These are phyloP conservation scores for Kitagawia praeruptora DNA, from an alignment of 129 eudicot species.

Conservation along the genomic window DNA sequence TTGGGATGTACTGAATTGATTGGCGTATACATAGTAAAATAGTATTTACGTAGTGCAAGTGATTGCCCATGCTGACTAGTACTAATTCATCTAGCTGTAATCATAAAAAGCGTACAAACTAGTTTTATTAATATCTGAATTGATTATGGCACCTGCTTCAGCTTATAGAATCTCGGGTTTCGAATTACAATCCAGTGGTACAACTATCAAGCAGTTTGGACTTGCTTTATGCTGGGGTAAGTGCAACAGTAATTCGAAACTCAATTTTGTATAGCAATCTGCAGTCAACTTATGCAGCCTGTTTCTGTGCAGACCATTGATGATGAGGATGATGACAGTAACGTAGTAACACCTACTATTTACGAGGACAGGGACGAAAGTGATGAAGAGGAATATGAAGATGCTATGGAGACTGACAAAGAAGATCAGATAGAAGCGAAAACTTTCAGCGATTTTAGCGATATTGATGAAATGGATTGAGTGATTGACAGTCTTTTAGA, in stretches of 20 bases:
- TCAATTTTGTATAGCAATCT: neutral
- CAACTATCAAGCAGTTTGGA: constrained; percentile 62
- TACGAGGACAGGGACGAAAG: constrained; percentile 71
- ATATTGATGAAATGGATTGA: constrained; percentile 28
- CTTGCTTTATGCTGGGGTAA: constrained; percentile 71
- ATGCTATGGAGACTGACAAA: constrained; percentile 66
- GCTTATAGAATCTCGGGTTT: constrained; percentile 72
- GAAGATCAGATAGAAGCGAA: constrained; percentile 30
- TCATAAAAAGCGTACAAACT: neutral
- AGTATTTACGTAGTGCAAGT: neutral
- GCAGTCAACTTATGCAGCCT: neutral
- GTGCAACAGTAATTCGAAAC: constrained; percentile 7
- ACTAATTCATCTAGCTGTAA: neutral
- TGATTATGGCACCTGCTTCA: constrained; percentile 16
- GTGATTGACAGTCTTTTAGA: neutral
- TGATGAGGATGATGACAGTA: constrained; percentile 52
- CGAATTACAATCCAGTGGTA: constrained; percentile 41
- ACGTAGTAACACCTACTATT: constrained; percentile 33
- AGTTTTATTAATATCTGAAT: neutral
- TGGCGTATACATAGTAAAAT: neutral
- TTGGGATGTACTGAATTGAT: neutral
- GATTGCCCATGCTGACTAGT: neutral
- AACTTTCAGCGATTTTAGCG: constrained; percentile 49
- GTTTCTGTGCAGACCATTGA: constrained; percentile 35
- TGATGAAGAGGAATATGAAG: constrained; percentile 57